Evolutionary conservation across 805 yeast species (phyloP).

Genomic region (Kodamaea nitidulidarum): DNA sequence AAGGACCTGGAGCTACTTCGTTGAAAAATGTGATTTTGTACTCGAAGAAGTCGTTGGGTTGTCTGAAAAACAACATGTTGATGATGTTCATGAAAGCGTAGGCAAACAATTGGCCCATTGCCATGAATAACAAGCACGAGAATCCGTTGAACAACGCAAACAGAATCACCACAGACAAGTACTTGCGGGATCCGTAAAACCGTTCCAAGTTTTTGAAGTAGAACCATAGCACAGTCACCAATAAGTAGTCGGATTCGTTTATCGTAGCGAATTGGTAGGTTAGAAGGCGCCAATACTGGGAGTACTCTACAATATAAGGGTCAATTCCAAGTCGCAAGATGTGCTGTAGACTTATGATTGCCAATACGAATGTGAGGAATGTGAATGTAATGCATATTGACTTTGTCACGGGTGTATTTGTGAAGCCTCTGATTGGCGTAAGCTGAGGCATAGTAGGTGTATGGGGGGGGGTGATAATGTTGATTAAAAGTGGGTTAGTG

Average conservation of each 20-base stretch:
- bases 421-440: slow-evolving; percentile 41
- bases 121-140: slow-evolving; percentile 33
- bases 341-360: slow-evolving; percentile 44
- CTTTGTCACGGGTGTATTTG: slow-evolving; percentile 42
- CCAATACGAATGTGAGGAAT: slow-evolving; percentile 35
- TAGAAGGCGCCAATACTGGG: slow-evolving; percentile 54
- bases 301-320: slow-evolving; percentile 53
- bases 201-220: slow-evolving; percentile 56
- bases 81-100: slow-evolving; percentile 11
- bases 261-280: slow-evolving; percentile 50
- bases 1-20: slow-evolving; percentile 36
- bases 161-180: slow-evolving; percentile 43
- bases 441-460: slow-evolving; percentile 26
- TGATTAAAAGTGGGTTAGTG: no score
- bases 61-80: slow-evolving; percentile 5
- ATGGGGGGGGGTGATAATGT: not conserved
- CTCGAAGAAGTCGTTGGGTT: not conserved
- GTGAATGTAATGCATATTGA: slow-evolving; percentile 33
- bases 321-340: slow-evolving; percentile 40
- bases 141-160: slow-evolving; percentile 47
- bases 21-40: slow-evolving; percentile 31
- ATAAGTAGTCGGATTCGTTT: slow-evolving; percentile 55
- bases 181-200: slow-evolving; percentile 52
- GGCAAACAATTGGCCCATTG: slow-evolving; percentile 36
- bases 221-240: slow-evolving; percentile 44